phyloP scores from a whole-genome alignment of 2,329 filamentous ascomycete genomes.

The Neoascochyta sp. region DNA sequence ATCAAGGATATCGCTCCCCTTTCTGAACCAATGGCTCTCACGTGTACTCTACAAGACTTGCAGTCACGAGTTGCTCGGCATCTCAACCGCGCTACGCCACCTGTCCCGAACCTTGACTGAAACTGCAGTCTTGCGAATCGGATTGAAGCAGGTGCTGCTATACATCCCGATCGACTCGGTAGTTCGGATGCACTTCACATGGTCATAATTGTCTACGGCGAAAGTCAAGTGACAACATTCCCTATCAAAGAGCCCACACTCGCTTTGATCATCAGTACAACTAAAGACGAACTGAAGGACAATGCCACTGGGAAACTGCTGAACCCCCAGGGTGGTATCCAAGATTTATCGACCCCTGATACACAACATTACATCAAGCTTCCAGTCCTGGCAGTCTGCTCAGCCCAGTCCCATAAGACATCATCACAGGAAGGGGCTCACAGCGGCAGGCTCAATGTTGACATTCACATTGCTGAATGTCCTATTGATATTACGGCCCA shows the following conservation, averaged over 20 bases:
- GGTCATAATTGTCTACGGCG: constrained; percentile 19
- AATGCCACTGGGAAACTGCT: neutral
- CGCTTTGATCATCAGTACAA: neutral
- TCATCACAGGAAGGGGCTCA: neutral
- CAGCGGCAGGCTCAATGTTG: constrained; percentile 10
- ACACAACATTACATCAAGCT: constrained; percentile 2
- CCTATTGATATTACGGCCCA: constrained; percentile 20
- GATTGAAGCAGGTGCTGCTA: constrained; percentile 12
- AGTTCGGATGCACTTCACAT: constrained; percentile 4
- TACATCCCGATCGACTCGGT: constrained; percentile 2
- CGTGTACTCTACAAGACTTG: too few relatives aligned
- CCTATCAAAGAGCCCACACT: constrained; percentile 5
- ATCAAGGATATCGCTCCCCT: constrained; percentile 9
- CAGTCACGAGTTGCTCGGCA: too few relatives aligned
- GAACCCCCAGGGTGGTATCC: constrained; percentile 3
- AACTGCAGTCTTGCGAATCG: constrained; percentile 25
- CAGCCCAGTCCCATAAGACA: neutral
- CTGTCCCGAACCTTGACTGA: constrained; percentile 15
- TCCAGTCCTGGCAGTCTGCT: constrained; percentile 8
- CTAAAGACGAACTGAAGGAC: constrained; percentile 1
- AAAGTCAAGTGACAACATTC: constrained; percentile 13
- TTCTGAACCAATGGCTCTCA: constrained; percentile 9
- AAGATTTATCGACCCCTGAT: too few relatives aligned
- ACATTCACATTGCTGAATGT: constrained; percentile 29
- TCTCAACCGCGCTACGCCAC: too few relatives aligned